phyloP scores from a whole-genome alignment of 345 rosid species.

The Citrus reticulata region DNA sequence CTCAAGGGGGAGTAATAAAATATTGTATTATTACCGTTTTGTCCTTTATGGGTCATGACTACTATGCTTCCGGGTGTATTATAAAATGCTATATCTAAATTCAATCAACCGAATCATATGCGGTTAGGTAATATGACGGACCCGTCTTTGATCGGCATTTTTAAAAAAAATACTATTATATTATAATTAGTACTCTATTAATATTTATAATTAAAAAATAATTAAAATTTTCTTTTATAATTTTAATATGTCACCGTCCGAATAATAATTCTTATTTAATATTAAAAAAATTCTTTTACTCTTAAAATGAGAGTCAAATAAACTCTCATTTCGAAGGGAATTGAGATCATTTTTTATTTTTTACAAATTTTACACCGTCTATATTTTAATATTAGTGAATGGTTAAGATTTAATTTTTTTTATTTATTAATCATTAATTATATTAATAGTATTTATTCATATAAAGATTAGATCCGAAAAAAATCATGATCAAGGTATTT shows the following conservation, averaged over 20 bases:
- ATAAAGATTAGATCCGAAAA: fast-evolving
- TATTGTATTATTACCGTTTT: not conserved
- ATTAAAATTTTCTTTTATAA: too few relatives aligned
- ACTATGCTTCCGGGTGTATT: not conserved
- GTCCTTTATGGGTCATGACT: not conserved
- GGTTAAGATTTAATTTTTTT: fast-evolving
- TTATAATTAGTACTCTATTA: too few relatives aligned
- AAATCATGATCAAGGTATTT: fast-evolving
- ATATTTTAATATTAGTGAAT: fast-evolving
- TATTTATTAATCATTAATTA: too few relatives aligned
- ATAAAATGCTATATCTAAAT: too few relatives aligned
- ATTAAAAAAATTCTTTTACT: too few relatives aligned
- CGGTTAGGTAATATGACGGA: not conserved
- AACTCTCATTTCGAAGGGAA: fast-evolving
- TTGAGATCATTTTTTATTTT: too few relatives aligned
- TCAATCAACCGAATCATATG: too few relatives aligned
- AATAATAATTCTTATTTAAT: too few relatives aligned
- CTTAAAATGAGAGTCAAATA: too few relatives aligned
- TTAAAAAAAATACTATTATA: too few relatives aligned
- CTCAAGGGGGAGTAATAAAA: not conserved
- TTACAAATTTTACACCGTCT: fast-evolving
- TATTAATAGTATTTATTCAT: too few relatives aligned
- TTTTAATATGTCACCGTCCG: fast-evolving
- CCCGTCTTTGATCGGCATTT: not conserved
- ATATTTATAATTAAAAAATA: too few relatives aligned